A percentile compares a stretch with the other conserved stretches of the same genome.
phyloP scores from a whole-genome alignment of 2,329 filamentous ascomycete species.

The Fusarium armeniacum region DNA sequence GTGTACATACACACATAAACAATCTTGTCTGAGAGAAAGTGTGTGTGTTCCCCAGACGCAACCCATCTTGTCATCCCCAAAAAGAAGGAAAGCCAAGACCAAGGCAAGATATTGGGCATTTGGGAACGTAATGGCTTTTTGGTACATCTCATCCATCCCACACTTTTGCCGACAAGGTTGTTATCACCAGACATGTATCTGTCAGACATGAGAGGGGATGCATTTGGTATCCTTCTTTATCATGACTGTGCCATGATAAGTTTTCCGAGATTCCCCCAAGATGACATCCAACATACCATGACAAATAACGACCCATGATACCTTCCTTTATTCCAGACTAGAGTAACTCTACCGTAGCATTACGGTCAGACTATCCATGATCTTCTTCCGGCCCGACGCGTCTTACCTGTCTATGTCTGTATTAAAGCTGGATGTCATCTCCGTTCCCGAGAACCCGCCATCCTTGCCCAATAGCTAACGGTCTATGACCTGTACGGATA shows the following conservation, averaged over 20 bases:
- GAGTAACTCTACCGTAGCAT: not conserved
- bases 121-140: conserved; percentile 31
- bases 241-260: conserved; percentile 19
- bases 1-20: conserved; percentile 1
- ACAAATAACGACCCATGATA: not conserved
- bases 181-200: conserved; percentile 33
- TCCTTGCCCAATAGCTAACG: conserved; percentile 18
- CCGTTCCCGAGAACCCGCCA: conserved; percentile 36
- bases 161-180: conserved; percentile 24
- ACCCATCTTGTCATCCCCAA: conserved; percentile 1
- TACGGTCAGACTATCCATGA: conserved; percentile 10
- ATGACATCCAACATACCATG: not conserved
- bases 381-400: conserved; percentile 1
- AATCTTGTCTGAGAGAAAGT: too few species aligned
- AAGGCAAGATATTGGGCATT: conserved; percentile 28
- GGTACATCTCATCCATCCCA: conserved; percentile 36
- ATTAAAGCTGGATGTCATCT: conserved; percentile 10
- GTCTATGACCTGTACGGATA: not conserved
- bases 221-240: conserved; percentile 1
- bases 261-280: conserved; percentile 3
- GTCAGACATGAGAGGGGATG: conserved; percentile 36
- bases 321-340: not conserved
- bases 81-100: not conserved
- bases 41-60: conserved; percentile 1
- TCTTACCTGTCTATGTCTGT: conserved; percentile 8